These are phyloP conservation scores for Neurospora discreta DNA, from an alignment of 495 filamentous ascomycete species.

Conservation along the genomic window DNA sequence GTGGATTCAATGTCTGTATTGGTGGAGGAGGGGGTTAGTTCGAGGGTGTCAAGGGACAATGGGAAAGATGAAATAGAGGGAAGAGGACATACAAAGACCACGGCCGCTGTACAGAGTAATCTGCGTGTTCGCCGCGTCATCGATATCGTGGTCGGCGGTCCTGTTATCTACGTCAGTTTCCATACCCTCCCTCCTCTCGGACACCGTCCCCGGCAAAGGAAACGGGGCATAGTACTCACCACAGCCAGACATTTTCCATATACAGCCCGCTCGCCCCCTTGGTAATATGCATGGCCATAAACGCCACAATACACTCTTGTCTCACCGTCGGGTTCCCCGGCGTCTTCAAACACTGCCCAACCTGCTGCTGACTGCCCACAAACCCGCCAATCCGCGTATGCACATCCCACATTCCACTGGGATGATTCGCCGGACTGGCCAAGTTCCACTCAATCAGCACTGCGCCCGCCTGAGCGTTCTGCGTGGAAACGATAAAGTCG, in stretches of 20 bases:
- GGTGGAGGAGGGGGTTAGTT: too few relatives aligned
- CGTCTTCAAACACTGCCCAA: slow-evolving; percentile 55
- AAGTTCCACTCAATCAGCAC: slow-evolving; percentile 86
- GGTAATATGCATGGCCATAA: slow-evolving; percentile 74
- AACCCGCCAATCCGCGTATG: slow-evolving; percentile 76
- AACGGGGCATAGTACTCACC: slow-evolving; percentile 16
- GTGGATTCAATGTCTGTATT: slow-evolving; percentile 37
- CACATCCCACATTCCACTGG: slow-evolving; percentile 78
- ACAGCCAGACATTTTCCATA: slow-evolving; percentile 87
- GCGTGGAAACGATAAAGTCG: slow-evolving; percentile 66
- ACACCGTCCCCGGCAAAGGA: too few relatives aligned
- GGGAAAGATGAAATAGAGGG: neutral
- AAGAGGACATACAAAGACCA: slow-evolving; percentile 36
- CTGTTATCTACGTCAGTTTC: neutral
- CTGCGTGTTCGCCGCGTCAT: slow-evolving; percentile 49
- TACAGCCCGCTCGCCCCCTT: slow-evolving; percentile 52
- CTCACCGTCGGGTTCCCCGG: slow-evolving; percentile 43
- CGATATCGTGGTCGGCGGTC: slow-evolving; percentile 87
- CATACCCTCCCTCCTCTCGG: too few relatives aligned
- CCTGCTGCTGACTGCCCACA: slow-evolving; percentile 65
- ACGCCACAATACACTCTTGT: slow-evolving; percentile 54
- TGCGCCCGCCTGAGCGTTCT: slow-evolving; percentile 66
- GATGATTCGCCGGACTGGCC: slow-evolving; percentile 44
- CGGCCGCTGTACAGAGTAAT: slow-evolving; percentile 63
- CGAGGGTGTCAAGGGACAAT: neutral